Base-by-base conservation (phyloP, 306 rosid species). In the Trichosanthes truncata region DNA sequence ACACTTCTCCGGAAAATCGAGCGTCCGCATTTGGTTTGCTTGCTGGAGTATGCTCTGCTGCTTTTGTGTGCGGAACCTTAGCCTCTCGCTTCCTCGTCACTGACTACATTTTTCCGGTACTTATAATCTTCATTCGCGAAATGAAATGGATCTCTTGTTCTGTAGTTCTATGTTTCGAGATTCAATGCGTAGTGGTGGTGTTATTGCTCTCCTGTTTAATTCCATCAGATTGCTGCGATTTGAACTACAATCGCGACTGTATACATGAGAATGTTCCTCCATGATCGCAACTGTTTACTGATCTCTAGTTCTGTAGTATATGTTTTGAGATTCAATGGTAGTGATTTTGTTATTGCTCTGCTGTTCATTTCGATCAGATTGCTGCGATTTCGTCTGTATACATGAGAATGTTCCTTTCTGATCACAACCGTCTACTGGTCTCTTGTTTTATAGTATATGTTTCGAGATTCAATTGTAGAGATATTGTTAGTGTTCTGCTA, bases 381-480 rank as follows among this genome's bases (percentile, higher is more conserved):
- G 87, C 93, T 84, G 84, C 98, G 56, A 80, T 90, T 26, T 77
- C n/a, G n/a, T n/a, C 81, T 9, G 82, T 88, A 38, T 93, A 93
- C 85, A 88, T 90, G 98, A 89, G 98, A 85, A 81, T 91, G 49
- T 93, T 91, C 79, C 93, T 93, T 12, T 35, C 87, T 81, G 97
- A 92, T 60, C 87, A 89, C 60, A 23, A 57, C 65, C 23, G 33
- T 57, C 35, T 57, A 57, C 29, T 41, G 12, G 23, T 12, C 20
- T 75, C 15, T 20, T 15, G 11, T 51, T 65, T 12, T 18, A 0
- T 65, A 17, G 15, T 67, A 6, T 67, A 20, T 38, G 23, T 67
- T 21, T 68, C 9, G 75, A 46, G 23, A 48, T 48, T 25, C 45
- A 9, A 26, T 21, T 10, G 38, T 25, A 15, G 25, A 29, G 21